These are phyloP conservation scores for Peniophora sp. DNA, from an alignment of 1,284 basidiomycete genomes.

Conservation along the genomic window DNA sequence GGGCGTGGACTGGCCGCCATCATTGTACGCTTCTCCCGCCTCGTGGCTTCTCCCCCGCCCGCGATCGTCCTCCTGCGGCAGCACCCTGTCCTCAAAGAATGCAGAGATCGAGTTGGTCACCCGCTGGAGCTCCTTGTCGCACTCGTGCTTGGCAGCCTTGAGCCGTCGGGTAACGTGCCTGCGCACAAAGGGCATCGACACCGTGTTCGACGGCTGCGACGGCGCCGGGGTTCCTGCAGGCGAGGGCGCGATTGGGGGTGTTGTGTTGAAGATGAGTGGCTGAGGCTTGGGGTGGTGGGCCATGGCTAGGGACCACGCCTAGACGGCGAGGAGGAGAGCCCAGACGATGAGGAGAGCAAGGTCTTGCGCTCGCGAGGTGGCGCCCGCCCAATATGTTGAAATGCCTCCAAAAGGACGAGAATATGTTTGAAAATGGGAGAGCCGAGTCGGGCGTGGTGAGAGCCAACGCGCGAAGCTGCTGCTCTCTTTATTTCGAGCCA, in stretches of 20 bases:
- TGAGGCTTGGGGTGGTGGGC: no score
- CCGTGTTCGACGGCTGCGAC: constrained; percentile 54
- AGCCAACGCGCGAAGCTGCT: no score
- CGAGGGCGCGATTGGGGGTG: constrained; percentile 34
- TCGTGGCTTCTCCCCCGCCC: constrained; percentile 35
- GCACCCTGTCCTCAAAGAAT: constrained; percentile 88
- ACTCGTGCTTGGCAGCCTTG: constrained; percentile 89
- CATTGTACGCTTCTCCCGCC: constrained; percentile 53
- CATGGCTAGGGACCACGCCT: no score
- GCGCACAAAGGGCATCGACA: constrained; percentile 87
- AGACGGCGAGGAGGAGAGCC: no score
- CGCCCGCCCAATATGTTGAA: no score
- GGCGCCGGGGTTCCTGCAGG: constrained; percentile 30
- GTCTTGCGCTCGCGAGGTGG: no score
- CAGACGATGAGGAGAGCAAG: no score
- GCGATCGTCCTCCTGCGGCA: constrained; percentile 53
- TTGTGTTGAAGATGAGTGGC: constrained; percentile 51
- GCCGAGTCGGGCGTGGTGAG: no score
- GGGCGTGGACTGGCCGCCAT: constrained; percentile 28
- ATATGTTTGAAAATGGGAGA: no score
- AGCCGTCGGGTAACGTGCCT: constrained; percentile 91
- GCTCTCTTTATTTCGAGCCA: no score
- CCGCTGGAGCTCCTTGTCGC: constrained; percentile 90
- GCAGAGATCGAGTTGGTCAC: constrained; percentile 89
- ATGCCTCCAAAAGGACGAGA: no score